Conservation (phyloP, 176 grass and related monocot genomes). For the Aegilops umbellulata region DNA sequence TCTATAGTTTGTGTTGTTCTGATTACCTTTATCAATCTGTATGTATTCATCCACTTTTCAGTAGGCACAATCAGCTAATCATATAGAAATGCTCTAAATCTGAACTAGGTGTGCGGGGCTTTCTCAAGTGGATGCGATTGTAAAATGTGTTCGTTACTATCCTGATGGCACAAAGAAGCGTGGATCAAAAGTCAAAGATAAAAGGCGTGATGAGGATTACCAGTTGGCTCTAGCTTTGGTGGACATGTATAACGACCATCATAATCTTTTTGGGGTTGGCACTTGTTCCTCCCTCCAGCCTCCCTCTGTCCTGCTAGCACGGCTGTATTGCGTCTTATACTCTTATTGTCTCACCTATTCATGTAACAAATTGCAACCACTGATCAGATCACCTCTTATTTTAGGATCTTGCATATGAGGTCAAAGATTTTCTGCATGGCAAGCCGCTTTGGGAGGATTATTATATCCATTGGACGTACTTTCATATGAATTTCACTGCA, state of each 20-base stretch:
- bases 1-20: not conserved
- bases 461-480: not conserved
- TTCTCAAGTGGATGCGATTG: not conserved
- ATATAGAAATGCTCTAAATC: not conserved
- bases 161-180: not conserved
- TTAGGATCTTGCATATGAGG: not conserved
- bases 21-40: not conserved
- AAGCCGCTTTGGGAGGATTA: not conserved
- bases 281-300: not conserved
- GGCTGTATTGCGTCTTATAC: not conserved
- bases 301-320: not conserved
- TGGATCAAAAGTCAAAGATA: not conserved
- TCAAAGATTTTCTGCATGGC: not conserved
- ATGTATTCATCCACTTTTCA: not conserved
- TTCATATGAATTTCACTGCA: constrained; percentile 12
- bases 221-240: not conserved
- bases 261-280: not conserved
- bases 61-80: not conserved
- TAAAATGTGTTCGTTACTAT: not conserved
- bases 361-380: not conserved
- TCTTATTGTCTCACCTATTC: not conserved
- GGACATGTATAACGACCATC: not conserved
- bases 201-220: not conserved
- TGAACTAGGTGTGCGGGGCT: not conserved
- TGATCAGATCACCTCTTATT: not conserved